These are phyloP conservation scores for Aspergillus brasiliensis DNA, from an alignment of 2,329 filamentous ascomycete genomes.

Conservation along the genomic window DNA sequence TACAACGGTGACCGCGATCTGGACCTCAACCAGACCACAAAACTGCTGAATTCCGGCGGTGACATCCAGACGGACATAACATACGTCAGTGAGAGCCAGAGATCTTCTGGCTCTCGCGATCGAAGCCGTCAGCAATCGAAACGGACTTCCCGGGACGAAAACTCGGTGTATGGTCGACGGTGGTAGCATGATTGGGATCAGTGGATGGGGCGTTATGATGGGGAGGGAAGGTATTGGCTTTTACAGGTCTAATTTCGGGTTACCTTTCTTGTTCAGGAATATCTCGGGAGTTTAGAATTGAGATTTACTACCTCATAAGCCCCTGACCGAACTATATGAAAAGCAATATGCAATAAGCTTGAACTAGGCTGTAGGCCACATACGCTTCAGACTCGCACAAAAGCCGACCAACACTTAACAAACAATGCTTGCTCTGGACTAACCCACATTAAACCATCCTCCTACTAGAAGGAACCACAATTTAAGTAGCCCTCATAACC, in stretches of 20 bases:
- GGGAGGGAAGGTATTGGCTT: not conserved
- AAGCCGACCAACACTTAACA: too few relatives aligned
- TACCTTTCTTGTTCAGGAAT: not conserved
- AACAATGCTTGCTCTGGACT: too few relatives aligned
- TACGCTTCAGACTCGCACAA: too few relatives aligned
- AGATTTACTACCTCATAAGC: not conserved
- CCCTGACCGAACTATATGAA: too few relatives aligned
- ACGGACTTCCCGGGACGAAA: constrained; percentile 17
- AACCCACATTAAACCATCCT: too few relatives aligned
- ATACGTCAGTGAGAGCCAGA: not conserved
- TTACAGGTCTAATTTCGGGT: not conserved
- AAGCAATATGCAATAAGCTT: too few relatives aligned
- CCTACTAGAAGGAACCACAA: not conserved
- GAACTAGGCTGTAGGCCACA: too few relatives aligned
- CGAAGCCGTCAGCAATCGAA: constrained; percentile 16
- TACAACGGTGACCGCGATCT: constrained; percentile 43
- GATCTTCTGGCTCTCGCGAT: constrained; percentile 13
- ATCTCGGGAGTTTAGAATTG: not conserved
- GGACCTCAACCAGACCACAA: constrained; percentile 36
- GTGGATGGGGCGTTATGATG: not conserved
- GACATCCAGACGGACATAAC: not conserved
- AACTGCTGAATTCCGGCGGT: constrained; percentile 30
- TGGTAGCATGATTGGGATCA: constrained; percentile 19
- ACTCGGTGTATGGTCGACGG: constrained; percentile 32
- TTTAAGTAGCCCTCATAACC: not conserved